phyloP scores from a whole-genome alignment of 2,329 filamentous ascomycete species.

The Colletotrichum brevisporum region DNA sequence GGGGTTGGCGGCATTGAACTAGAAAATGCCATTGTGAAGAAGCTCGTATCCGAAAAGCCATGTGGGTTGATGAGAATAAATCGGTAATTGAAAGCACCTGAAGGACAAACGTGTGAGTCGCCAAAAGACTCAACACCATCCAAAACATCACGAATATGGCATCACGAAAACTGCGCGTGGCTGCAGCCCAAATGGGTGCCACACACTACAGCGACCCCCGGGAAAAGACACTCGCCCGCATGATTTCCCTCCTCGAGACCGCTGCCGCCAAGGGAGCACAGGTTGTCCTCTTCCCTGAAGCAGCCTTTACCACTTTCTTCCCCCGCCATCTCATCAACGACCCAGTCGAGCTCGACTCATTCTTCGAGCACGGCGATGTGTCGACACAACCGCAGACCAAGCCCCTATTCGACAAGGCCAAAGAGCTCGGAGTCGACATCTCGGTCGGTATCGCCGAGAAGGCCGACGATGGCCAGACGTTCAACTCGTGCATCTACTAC shows the following conservation, averaged over 20 bases:
- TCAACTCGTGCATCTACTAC: conserved; percentile 68
- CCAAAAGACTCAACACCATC: neutral
- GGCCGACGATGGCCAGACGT: conserved; percentile 52
- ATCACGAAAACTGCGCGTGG: conserved; percentile 49
- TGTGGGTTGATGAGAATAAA: no score
- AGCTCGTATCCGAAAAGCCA: neutral
- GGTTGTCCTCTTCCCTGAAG: conserved; percentile 67
- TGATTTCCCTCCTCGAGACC: conserved; percentile 62
- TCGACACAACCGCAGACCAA: conserved; percentile 58
- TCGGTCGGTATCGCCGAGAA: conserved; percentile 67
- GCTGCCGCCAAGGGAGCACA: conserved; percentile 60
- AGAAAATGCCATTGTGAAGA: neutral
- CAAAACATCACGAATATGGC: conserved; percentile 1
- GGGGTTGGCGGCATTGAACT: neutral
- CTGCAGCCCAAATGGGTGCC: conserved; percentile 68
- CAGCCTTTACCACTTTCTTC: conserved; percentile 71
- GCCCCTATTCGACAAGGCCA: conserved; percentile 63
- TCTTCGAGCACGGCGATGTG: conserved; percentile 64
- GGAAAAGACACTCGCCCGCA: conserved; percentile 59
- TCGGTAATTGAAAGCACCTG: no score
- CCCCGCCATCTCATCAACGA: conserved; percentile 64
- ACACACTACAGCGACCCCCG: conserved; percentile 54
- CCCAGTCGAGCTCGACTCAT: conserved; percentile 58
- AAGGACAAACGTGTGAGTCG: neutral
- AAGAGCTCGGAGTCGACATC: conserved; percentile 63